Evolutionary conservation across 768 basidiomycete species (phyloP).

Genomic region (Tylopilus rubrobrunneus): DNA sequence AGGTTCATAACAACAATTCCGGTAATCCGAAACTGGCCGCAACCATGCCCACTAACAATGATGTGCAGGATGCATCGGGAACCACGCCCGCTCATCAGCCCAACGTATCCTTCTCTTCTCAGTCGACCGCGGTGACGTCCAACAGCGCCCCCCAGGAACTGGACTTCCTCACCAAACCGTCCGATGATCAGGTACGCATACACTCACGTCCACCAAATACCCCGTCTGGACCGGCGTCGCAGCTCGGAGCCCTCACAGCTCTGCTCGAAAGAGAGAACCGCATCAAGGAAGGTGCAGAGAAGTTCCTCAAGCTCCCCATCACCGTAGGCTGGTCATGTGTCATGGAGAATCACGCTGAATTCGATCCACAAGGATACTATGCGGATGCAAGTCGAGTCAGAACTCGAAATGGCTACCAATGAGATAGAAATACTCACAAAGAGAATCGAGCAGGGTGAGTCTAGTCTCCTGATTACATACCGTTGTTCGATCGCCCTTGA

Average conservation of each 20-base stretch:
- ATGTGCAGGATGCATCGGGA: conserved; percentile 24
- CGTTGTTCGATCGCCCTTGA: not conserved
- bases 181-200: conserved; percentile 30
- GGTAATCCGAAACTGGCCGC: not conserved
- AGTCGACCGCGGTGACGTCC: conserved; percentile 26
- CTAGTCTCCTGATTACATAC: not conserved
- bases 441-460: conserved; percentile 46
- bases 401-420: conserved; percentile 68
- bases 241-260: conserved; percentile 67
- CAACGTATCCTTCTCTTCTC: conserved; percentile 29
- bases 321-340: conserved; percentile 34
- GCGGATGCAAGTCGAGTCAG: conserved; percentile 67
- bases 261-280: conserved; percentile 73
- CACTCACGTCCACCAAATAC: not conserved
- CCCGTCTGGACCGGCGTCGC: conserved; percentile 9
- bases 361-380: conserved; percentile 48
- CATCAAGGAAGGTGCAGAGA: conserved; percentile 91
- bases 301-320: conserved; percentile 67
- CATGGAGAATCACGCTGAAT: conserved; percentile 9
- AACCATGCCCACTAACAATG: conserved; percentile 28
- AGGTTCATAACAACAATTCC: not conserved
- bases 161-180: conserved; percentile 16
- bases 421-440: conserved; percentile 65
- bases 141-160: conserved; percentile 22
- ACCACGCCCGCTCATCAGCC: conserved; percentile 18